phyloP scores from a whole-genome alignment of 2,329 filamentous ascomycete species.

The Albophoma yamanashiensis region DNA sequence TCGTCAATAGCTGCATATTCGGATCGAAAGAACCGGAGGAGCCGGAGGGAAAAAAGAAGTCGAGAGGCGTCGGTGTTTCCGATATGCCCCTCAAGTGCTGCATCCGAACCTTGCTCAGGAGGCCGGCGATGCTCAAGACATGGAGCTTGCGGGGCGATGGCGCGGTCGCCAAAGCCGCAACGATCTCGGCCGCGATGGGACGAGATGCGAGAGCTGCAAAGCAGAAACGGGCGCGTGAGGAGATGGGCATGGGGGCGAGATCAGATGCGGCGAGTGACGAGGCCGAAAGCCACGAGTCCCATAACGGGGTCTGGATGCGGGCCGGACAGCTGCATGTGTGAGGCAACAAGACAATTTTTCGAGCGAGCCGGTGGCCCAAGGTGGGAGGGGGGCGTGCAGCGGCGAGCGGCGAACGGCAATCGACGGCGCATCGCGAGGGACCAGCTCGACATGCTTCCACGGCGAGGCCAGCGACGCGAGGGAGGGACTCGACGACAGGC shows the following conservation, averaged over 20 bases:
- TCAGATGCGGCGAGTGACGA: background rate
- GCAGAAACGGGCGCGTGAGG: background rate
- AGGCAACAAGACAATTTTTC: background rate
- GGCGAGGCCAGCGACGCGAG: background rate
- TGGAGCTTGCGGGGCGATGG: background rate
- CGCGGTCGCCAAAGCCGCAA: background rate
- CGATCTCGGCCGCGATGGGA: background rate
- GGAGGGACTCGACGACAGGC: background rate
- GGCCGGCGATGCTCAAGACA: background rate
- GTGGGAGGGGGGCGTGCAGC: background rate
- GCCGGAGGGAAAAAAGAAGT: background rate
- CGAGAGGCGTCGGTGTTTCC: background rate
- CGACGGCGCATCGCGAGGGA: background rate
- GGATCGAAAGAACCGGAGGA: background rate
- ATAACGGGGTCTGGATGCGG: background rate
- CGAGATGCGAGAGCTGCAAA: background rate
- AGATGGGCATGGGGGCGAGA: background rate
- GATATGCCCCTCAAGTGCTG: background rate
- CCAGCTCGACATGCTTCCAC: background rate
- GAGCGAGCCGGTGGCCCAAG: background rate
- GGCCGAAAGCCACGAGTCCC: background rate
- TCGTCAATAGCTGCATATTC: background rate
- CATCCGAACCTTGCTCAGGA: background rate
- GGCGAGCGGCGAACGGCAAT: background rate
- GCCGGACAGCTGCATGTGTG: background rate